Evolutionary conservation across 116 monocot genomes (phyloP).

Genomic region (Phalaenopsis hybrid): DNA sequence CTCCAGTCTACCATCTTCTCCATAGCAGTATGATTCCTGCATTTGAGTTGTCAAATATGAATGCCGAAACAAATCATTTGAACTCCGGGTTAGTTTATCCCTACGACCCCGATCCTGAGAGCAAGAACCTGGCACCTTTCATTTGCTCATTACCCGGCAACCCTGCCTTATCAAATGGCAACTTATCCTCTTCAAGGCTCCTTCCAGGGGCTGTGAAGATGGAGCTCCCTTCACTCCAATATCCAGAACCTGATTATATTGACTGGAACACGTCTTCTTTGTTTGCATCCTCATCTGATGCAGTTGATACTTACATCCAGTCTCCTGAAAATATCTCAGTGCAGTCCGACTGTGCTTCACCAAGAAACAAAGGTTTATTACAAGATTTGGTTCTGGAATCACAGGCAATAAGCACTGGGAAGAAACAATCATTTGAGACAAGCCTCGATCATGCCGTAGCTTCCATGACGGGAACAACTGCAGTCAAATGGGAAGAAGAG

Average conservation of each 20-base stretch:
- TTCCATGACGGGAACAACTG: constrained; percentile 7
- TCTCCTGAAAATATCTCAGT: constrained; percentile 17
- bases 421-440: constrained; percentile 14
- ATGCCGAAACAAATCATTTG: background rate
- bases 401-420: constrained; percentile 11
- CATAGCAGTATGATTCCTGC: background rate
- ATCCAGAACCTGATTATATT: constrained; percentile 15
- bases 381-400: constrained; percentile 44
- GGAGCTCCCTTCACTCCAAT: constrained; percentile 43
- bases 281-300: background rate
- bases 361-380: constrained; percentile 37
- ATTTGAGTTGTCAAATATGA: constrained; percentile 1
- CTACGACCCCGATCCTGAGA: background rate
- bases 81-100: constrained; percentile 2
- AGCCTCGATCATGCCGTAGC: constrained; percentile 13
- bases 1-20: background rate
- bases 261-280: constrained; percentile 3
- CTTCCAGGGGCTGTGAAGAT: constrained; percentile 11
- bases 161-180: constrained; percentile 14
- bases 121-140: constrained; percentile 3
- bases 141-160: background rate
- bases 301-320: constrained; percentile 12
- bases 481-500: constrained; percentile 12
- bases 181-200: constrained; percentile 14
- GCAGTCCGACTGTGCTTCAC: constrained; percentile 30